Base-by-base conservation (phyloP, 164 flowering plant species). In the Pachysandra terminalis region DNA sequence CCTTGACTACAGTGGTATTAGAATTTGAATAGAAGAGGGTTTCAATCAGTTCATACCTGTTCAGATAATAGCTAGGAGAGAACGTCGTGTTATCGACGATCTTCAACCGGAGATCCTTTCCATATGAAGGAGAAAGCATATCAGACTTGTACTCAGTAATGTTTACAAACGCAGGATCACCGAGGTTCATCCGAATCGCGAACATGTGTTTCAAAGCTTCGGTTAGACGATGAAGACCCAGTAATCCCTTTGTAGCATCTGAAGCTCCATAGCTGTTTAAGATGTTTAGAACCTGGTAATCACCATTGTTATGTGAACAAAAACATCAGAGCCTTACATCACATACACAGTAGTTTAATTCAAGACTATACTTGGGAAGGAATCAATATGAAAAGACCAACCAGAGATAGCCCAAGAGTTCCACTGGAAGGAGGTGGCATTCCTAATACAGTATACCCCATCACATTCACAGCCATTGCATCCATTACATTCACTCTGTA, bases 361-460 rank as follows among this genome's bases (percentile, higher is more conserved):
- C n/a, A n/a, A n/a, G n/a, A 32, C 5, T 7, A 32, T 7, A 32
- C 37, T 32, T 32, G 37, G 37, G 37, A 32, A 32, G 7, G 37
- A 32, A 32, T 32, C 37, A 32, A 32, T 32, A 7, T 32, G 37
- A 61, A 17, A 35, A 24, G 7, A 78, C 86, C 17, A 28, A 90
- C 98, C 85, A 96, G 68, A 65, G 97, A 71, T 59, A 96, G 66
- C 41, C 93, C 98, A 6, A 87, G 75, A 5, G 96, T 90, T 62
- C 99, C 99, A 80, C 97, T 93, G 16, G 99, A 96, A 73, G 99
- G 99, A 66, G 93, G 98, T 0, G 95, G 96, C 99, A 96, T 90
- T 74, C 99, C 99, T 16, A 83, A 68, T 3, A 93, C 71, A 14
- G 84, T 84, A 79, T 83, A 87, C 1, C 96, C 96, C 93, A 91